Percentiles rank a stretch among this genome's conserved stretches.
phyloP scores from a whole-genome alignment of 2,329 filamentous ascomycete species.

The Colletotrichum sidae region DNA sequence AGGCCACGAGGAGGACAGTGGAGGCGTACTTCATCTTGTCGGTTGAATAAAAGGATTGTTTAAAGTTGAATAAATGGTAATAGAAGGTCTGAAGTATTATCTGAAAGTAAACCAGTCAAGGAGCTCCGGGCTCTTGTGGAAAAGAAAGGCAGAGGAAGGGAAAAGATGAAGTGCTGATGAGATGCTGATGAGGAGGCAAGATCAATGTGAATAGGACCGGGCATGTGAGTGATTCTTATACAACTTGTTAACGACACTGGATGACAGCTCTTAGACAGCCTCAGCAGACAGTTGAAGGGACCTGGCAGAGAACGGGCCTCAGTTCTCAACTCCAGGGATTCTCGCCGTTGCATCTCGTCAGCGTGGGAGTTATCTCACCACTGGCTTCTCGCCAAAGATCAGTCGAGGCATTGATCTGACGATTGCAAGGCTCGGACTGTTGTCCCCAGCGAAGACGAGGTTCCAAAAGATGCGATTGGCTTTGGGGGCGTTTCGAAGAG shows the following conservation, averaged over 20 bases:
- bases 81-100: slow-evolving; percentile 15
- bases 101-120: slow-evolving; percentile 15
- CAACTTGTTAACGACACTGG: slow-evolving; percentile 31
- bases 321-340: slow-evolving; percentile 18
- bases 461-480: slow-evolving; percentile 35
- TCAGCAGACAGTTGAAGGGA: slow-evolving; percentile 31
- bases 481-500: slow-evolving; percentile 28
- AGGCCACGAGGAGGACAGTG: slow-evolving; percentile 53
- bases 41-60: slow-evolving; percentile 29
- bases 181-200: slow-evolving; percentile 23
- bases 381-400: slow-evolving; percentile 30
- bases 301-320: slow-evolving; percentile 31
- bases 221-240: slow-evolving; percentile 34
- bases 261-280: slow-evolving; percentile 29
- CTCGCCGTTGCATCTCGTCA: background rate
- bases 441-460: slow-evolving; percentile 4
- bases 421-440: slow-evolving; percentile 15
- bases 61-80: slow-evolving; percentile 11
- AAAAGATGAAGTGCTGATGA: slow-evolving; percentile 32
- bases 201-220: slow-evolving; percentile 7
- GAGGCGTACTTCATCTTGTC: slow-evolving; percentile 37
- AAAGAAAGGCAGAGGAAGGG: slow-evolving; percentile 34
- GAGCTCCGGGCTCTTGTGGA: slow-evolving; percentile 36
- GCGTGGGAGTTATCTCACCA: slow-evolving; percentile 24
- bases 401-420: slow-evolving; percentile 37